Evolutionary conservation across 176 grass and related monocot species (phyloP), one percentile per base, ranked within the genome.

Genomic region (Poa pratensis): DNA sequence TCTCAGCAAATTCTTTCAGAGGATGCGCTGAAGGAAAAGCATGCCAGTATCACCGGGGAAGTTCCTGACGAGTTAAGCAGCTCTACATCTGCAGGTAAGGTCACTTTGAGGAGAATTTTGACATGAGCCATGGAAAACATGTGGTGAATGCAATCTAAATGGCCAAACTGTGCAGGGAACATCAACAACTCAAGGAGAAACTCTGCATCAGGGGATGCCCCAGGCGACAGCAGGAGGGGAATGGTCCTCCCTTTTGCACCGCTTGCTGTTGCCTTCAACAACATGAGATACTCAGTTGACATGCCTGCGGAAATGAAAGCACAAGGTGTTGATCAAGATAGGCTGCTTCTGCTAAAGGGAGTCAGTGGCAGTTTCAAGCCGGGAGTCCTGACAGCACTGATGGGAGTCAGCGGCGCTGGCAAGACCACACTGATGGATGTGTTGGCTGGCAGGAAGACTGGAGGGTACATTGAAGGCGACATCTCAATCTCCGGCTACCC

Each of bases 251-350:
- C 91, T 28, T 93, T 93, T 11, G 28, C 82, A 0, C 88, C 91
- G 4, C 88, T 93, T 65, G 73, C 88, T 52, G 84, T 93, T 72
- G 71, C 91, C 77, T 93, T 93, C 74, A 77, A 90, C 76, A 77
- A 93, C 53, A 79, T 93, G 15, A 87, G 49, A 90, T 93, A 93
- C 71, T 93, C 88, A 37, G 91, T 93, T 28, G 91, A 90, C 84
- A 93, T 93, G 91, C 91, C 88, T 52, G 67, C 69, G 62, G 91
- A 87, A 93, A 93, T 93, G 91, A 93, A 90, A 90, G 80, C 84
- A 78, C 85, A 90, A 82, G 91, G 91, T 53, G 88, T 93, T 16
- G 81, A 90, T 20, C 73, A 93, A 85, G 85, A 93, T 45, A 80
- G 88, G 40, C 77, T 93, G 58, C 69, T 90, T 59, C 65, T 90